A percentile compares a stretch with the other conserved stretches of the same genome.
Evolutionary conservation across 1,284 basidiomycete genomes (phyloP).

Genomic region (Gomphus bonarii): DNA sequence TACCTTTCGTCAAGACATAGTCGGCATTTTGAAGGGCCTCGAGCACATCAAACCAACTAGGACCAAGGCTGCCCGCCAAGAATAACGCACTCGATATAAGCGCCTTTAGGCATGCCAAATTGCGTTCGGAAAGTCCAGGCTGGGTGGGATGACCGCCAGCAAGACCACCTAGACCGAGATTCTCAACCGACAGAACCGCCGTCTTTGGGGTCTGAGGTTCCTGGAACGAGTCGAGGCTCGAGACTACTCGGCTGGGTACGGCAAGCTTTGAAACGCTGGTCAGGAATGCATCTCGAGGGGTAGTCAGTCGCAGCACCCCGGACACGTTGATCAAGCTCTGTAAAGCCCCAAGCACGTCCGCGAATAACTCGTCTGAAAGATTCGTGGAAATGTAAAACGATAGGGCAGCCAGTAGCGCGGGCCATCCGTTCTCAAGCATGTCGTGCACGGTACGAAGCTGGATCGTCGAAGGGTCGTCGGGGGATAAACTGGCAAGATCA

Average conservation of each 20-base stretch:
- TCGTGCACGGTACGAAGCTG: conserved; percentile 53
- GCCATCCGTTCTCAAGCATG: conserved; percentile 85
- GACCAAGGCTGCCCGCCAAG: conserved; percentile 75
- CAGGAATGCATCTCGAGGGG: conserved; percentile 90
- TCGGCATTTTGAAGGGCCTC: conserved; percentile 90
- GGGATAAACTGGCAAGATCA: conserved; percentile 49
- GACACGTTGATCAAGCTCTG: conserved; percentile 83
- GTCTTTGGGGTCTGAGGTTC: conserved; percentile 60
- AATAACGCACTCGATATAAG: conserved; percentile 72
- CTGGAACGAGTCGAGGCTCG: conserved; percentile 64
- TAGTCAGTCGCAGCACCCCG: conserved; percentile 77
- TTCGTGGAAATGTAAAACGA: conserved; percentile 87
- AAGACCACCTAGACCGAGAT: conserved; percentile 48
- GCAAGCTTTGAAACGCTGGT: conserved; percentile 80
- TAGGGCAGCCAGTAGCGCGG: conserved; percentile 79
- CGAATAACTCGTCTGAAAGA: conserved; percentile 79
- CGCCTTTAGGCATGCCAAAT: conserved; percentile 83
- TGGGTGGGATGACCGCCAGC: conserved; percentile 23
- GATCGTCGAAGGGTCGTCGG: conserved; percentile 39
- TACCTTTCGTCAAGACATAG: conserved; percentile 67
- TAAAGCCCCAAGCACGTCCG: conserved; percentile 71
- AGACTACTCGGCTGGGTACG: conserved; percentile 80
- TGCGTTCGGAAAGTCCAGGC: conserved; percentile 77
- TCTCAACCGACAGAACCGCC: conserved; percentile 52
- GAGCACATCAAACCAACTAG: conserved; percentile 86